These are phyloP conservation scores for Podaxis sp. DNA, from an alignment of 768 basidiomycete genomes.

Conservation along the genomic window DNA sequence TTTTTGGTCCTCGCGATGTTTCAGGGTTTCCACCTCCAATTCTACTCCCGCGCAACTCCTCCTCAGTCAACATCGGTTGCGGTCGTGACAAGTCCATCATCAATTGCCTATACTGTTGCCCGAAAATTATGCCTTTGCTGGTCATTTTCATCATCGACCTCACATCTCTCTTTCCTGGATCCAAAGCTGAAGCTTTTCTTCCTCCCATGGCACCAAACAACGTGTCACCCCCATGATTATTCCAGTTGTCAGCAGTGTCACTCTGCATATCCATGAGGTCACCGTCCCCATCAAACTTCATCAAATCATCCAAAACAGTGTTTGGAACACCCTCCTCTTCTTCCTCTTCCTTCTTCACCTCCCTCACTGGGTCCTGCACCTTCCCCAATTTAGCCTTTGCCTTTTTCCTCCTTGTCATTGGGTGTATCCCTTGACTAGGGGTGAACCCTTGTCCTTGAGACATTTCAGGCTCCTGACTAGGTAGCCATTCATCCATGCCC, in stretches of 20 bases:
- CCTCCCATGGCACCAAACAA: background rate
- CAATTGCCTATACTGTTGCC: background rate
- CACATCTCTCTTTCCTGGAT: background rate
- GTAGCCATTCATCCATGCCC: background rate
- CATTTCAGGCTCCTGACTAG: background rate
- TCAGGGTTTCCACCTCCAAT: background rate
- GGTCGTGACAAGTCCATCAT: conserved; percentile 23
- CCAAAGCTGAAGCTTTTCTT: conserved; percentile 3
- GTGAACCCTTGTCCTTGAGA: conserved; percentile 3
- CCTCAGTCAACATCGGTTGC: conserved; percentile 19
- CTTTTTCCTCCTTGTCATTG: conserved; percentile 3
- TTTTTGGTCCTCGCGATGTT: conserved; percentile 9
- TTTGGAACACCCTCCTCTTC: conserved; percentile 5
- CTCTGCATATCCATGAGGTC: background rate
- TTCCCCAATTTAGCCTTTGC: conserved; percentile 7
- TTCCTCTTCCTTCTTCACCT: background rate
- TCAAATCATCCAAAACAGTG: conserved; percentile 5
- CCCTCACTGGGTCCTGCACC: background rate
- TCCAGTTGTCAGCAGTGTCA: background rate
- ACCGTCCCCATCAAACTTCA: background rate
- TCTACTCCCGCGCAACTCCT: background rate
- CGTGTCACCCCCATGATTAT: background rate
- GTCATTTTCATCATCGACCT: background rate
- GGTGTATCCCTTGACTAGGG: background rate
- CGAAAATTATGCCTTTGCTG: conserved; percentile 6